Evolutionary conservation across 129 eudicot species (phyloP), one percentile per base, ranked within the genome.

Genomic region (Logfia minima): DNA sequence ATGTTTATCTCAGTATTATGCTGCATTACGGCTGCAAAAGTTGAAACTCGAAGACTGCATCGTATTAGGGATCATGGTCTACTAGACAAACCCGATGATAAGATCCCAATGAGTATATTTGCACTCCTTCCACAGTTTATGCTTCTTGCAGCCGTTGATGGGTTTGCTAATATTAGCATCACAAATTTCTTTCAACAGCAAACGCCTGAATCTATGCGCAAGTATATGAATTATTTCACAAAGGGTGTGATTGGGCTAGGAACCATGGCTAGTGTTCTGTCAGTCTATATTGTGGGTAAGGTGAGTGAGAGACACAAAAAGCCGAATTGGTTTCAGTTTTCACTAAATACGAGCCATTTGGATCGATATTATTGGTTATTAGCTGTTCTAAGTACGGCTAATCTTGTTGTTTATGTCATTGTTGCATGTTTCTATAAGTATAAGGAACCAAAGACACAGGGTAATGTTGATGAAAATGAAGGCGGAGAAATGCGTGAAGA

Each of bases 321-420:
- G 22, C 41, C 58, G 6, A 85, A 79, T 61, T 92, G 97, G 97
- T 92, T 92, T 62, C 90, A 82, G 41, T 13, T 48, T 26, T 83
- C 88, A 1, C 68, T 86, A 72, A 91, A 83, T 61, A 68, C 61
- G 79, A 88, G 95, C 31, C 91, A 83, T 22, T 75, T 86, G 87
- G 92, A 91, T 68, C 76, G 80, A 6, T 91, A 88, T 79, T 91
- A 89, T 58, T 88, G 90, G 97, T 74, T 76, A 13, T 56, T 91
- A 59, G 83, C 95, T 3, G 90, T n/a, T 17, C 10, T 91, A 28
- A 72, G 95, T 75, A 83, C 83, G 3, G 89, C 72, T 23, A 85
- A 87, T 81, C 79, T 92, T 59, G 77, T 89, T 0, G n/a, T 80
- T 21, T 85, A 75, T 68, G 59, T 78, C 8, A 7, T 87, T 52